Evolutionary conservation across 139 green algal species (phyloP).

Genomic region (Pleodorina starrii): DNA sequence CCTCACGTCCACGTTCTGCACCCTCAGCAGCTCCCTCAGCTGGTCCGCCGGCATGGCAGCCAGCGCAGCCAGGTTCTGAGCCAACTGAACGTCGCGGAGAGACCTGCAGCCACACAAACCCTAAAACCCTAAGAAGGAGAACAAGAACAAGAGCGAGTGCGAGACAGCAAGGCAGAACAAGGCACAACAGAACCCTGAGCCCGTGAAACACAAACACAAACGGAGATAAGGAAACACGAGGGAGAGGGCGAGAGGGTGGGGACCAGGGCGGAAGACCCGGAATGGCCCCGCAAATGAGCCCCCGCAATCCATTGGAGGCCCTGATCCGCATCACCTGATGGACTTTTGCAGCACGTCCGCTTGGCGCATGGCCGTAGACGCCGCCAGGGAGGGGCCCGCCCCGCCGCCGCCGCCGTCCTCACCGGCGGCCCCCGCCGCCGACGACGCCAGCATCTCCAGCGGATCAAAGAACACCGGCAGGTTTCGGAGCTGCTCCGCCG

Average conservation of each 20-base stretch:
- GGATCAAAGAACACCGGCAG: slow-evolving; percentile 52
- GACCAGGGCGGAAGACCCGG: no score
- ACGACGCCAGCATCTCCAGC: slow-evolving; percentile 48
- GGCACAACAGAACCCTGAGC: no score
- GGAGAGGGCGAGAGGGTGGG: no score
- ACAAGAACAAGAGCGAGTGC: no score
- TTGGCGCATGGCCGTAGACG: slow-evolving; percentile 7
- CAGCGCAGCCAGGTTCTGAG: slow-evolving; percentile 57
- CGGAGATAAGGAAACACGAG: no score
- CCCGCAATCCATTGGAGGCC: no score
- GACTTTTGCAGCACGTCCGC: slow-evolving; percentile 57
- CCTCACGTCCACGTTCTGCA: slow-evolving; percentile 30
- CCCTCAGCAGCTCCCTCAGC: slow-evolving; percentile 60
- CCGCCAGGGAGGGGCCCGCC: not conserved
- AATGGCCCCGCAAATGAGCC: no score
- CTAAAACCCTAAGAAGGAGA: no score
- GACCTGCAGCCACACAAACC: no score
- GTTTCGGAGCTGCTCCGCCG: slow-evolving; percentile 10
- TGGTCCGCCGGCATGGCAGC: slow-evolving; percentile 52
- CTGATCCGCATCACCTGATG: slow-evolving; percentile 28
- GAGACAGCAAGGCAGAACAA: no score
- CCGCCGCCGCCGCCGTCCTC: not conserved
- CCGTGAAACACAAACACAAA: no score
- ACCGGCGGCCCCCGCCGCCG: not conserved
- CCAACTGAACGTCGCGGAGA: slow-evolving; percentile 44